Evolutionary conservation across 441 rosid genomes (phyloP), one percentile per base, ranked within the genome.

Genomic region (Euphorbia neoarborescens): DNA sequence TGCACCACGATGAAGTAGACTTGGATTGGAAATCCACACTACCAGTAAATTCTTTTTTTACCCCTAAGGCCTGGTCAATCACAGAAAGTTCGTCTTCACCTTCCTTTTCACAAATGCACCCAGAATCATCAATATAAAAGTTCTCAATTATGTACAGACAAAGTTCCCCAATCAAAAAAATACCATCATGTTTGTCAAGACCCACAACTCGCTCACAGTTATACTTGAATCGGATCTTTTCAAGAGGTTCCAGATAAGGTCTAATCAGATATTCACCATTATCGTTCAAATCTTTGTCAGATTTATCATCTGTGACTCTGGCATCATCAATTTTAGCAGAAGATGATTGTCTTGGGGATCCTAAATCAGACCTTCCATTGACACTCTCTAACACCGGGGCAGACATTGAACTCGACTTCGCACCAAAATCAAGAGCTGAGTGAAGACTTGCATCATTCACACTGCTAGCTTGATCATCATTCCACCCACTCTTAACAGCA

Each of bases 61-160:
- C 99, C 79, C 99, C 99, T 84, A 96, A 85, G 62, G 99, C 99
- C 88, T 92, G 99, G 84, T 96, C 99, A 82, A 96, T 96, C 70
- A 96, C 90, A 54, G 99, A 96, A 86, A 96, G 92, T 76, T 91
- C 98, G 81, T 94, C 96, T 86, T 90, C 97, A 38, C 85, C 86
- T 84, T 94, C 96, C 88, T 96, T 96, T 82, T 96, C 99, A 84
- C 93, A 92, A 51, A 96, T 89, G 86, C 92, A 82, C 70, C 92
- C 98, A 66, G 90, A 83, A 34, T 86, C 84, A 58, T 94, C 96
- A 59, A 96, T 90, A 76, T 83, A 96, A 68, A 96, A 94, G 77
- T 96, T 96, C 81, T 96, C 99, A 27, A 96, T 96, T 67, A 96
- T 88, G 77, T 96, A 96, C 66, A 94, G 83, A 73, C 85, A 90